Conservation (phyloP, 768 basidiomycete species). For the Phanerodontia chrysosporium region DNA sequence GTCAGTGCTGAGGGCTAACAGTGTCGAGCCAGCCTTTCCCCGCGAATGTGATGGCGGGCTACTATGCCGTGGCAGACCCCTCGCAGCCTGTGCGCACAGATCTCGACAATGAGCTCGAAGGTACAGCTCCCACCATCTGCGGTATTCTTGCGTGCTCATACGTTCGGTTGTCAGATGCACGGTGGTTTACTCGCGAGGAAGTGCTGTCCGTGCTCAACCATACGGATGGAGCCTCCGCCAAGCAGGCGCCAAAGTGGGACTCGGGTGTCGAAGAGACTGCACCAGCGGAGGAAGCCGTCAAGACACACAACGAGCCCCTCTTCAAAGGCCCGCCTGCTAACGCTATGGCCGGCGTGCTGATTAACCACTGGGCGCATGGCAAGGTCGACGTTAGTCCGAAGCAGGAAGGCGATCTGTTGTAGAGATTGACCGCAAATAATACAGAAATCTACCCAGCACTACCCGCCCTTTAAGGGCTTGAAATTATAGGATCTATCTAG, state of each 20-base stretch:
- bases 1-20: no score
- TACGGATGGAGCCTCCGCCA: slow-evolving; percentile 23
- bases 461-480: no score
- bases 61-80: slow-evolving; percentile 75
- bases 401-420: slow-evolving; percentile 5
- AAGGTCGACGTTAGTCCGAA: slow-evolving; percentile 20
- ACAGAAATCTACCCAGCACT: no score
- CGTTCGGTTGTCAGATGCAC: slow-evolving; percentile 56
- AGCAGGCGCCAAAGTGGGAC: slow-evolving; percentile 20
- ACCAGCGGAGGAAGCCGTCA: neutral
- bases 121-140: slow-evolving; percentile 30
- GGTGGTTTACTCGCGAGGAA: slow-evolving; percentile 81
- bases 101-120: slow-evolving; percentile 93
- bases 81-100: slow-evolving; percentile 74
- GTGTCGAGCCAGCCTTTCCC: slow-evolving; percentile 76
- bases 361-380: slow-evolving; percentile 74
- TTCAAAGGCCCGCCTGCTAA: slow-evolving; percentile 74
- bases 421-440: no score
- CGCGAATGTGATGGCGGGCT: slow-evolving; percentile 86
- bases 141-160: neutral
- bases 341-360: slow-evolving; percentile 83
- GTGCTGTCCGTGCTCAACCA: slow-evolving; percentile 62
- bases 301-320: slow-evolving; percentile 34
- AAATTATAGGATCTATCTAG: no score
- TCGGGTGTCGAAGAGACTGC: slow-evolving; percentile 5